Conservation (phyloP, 305 asterid genomes). For the Nicotiana rustica region DNA sequence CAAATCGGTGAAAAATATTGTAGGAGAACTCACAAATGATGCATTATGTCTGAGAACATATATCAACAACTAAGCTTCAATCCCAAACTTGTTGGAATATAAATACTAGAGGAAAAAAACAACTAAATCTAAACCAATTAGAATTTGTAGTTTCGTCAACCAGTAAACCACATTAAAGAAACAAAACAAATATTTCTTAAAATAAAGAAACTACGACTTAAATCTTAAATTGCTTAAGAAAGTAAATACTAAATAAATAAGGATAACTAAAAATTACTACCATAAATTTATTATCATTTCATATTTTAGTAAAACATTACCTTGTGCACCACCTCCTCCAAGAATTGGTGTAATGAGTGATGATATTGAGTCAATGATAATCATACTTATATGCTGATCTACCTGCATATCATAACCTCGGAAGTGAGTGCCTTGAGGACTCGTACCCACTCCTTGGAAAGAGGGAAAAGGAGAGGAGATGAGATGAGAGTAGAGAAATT, state of each 20-base stretch:
- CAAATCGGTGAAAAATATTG: background rate
- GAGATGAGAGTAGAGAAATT: background rate
- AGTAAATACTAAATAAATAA: background rate
- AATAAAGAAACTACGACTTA: background rate
- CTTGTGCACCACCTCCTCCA: constrained; percentile 77
- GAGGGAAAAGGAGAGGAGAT: background rate
- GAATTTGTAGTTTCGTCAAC: background rate
- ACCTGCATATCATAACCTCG: constrained; percentile 48
- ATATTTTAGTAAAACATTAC: constrained; percentile 45
- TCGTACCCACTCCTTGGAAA: background rate
- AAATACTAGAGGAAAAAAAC: background rate
- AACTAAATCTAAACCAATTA: background rate
- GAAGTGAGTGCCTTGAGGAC: background rate
- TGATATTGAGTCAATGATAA: constrained; percentile 83
- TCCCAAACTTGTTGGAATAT: background rate
- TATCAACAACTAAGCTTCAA: constrained; percentile 21
- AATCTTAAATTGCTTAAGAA: constrained; percentile 1
- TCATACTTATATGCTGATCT: constrained; percentile 57
- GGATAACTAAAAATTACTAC: background rate
- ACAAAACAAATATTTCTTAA: background rate
- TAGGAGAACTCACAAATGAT: background rate
- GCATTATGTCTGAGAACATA: background rate
- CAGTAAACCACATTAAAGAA: constrained; percentile 3
- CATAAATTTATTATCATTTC: constrained; percentile 19
- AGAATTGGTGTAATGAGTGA: constrained; percentile 87